phyloP scores from a whole-genome alignment of 345 rosid species.

The Hevea brasiliensis region DNA sequence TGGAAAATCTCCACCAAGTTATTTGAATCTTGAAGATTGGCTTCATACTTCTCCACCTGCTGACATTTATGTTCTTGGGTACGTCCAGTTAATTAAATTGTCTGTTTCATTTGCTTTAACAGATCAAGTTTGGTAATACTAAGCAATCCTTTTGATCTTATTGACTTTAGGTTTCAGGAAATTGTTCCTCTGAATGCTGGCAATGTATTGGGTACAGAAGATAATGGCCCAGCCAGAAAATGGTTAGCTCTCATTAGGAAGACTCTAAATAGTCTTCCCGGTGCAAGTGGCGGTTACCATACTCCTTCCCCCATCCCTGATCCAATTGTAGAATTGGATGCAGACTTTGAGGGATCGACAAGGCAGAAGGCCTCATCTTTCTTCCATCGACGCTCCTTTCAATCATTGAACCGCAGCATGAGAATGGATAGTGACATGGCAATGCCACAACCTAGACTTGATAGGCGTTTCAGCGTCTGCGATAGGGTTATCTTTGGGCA shows the following conservation, averaged over 20 bases:
- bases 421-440: conserved; percentile 54
- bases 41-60: conserved; percentile 91
- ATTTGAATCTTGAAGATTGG: conserved; percentile 90
- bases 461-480: conserved; percentile 76
- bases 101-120: neutral
- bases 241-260: conserved; percentile 84
- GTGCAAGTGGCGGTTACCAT: conserved; percentile 49
- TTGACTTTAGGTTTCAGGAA: conserved; percentile 78
- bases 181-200: conserved; percentile 98
- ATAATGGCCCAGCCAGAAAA: conserved; percentile 88
- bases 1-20: conserved; percentile 86
- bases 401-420: conserved; percentile 69
- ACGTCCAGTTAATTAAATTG: conserved; percentile 13
- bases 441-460: conserved; percentile 50
- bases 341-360: conserved; percentile 77
- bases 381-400: conserved; percentile 76
- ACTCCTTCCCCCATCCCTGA: conserved; percentile 83
- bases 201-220: conserved; percentile 91
- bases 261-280: conserved; percentile 87
- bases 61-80: conserved; percentile 98
- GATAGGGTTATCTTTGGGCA: conserved; percentile 65
- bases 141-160: conserved; percentile 11
- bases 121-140: neutral
- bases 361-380: conserved; percentile 55
- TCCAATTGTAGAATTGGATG: conserved; percentile 80